Base-by-base conservation (phyloP, 108 stramenopile species). In the Stephanodiscus minutulus region DNA sequence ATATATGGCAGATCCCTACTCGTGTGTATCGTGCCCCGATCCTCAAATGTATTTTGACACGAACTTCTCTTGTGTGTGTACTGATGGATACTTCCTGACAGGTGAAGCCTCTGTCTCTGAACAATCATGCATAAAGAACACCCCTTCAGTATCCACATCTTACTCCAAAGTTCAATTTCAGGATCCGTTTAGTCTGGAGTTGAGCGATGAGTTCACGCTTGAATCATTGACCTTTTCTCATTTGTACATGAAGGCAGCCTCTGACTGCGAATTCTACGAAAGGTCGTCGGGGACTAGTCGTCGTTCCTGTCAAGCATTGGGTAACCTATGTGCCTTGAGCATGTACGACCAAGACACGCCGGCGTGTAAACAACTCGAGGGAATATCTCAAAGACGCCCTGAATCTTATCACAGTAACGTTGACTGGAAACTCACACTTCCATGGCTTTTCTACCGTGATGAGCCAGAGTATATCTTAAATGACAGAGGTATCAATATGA, bases 271-370 rank as follows among this genome's bases (percentile, higher is more conserved):
- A 44, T 86, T 67, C 41, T 84, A 83, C 52, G 22, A 69, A 60
- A 60, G 70, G 10, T 18, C 70, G 11, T 56, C 72, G 0, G 50
- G 57, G 0, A 15, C 20, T 17, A 41, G 62, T n/a, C 68, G 66
- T 22, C 61, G 44, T 33, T 67, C 83, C 15, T 89, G 87, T 54
- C 88, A 92, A 64, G 56, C 79, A 6, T 66, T 93, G 48, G 84
- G 76, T 10, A 93, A 93, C 67, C 70, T 93, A 24, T 93, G 91
- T 50, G 88, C 87, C 2, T 44, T 93, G 57, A 82, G 83, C 47
- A 73, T 83, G 63, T 91, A 88, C 78, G 77, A 88, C 50, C 43
- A 69, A 20, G 74, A 68, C 17, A 33, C 85, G 2, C 46, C 50
- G 13, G 79, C 90, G 2, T 93, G 91, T 78, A 64, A 58, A 29